Evolutionary conservation across 345 rosid species (phyloP), one percentile per base, ranked within the genome.

Genomic region (Gossypium sturtianum): DNA sequence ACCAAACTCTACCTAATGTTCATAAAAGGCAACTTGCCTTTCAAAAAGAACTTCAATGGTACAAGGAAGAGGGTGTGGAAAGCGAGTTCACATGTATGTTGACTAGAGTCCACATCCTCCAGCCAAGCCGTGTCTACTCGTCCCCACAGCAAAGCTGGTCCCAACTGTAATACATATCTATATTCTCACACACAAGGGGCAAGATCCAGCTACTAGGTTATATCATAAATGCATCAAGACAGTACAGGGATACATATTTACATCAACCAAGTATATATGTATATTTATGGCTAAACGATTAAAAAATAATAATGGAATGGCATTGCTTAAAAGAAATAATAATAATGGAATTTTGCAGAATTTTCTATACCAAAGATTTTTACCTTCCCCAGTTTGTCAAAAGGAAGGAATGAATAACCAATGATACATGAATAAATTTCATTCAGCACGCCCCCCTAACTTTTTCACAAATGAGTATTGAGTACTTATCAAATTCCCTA

Each of bases 381-480:
- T 75, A 41, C 57, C 77, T 78, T 70, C 79, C 79, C 79, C 7
- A 66, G 51, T 76, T 34, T 65, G 38, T 70, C 41, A 65, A 29
- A 66, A 81, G 75, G 74, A 67, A 56, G 19, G 22, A 57, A 68
- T 20, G 41, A 72, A 71, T 73, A 53, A 61, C 60, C 62, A 66
- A 20, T 57, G 61, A 57, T 57, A 80, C 81, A 79, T 34, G 16
- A 80, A 76, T 71, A 60, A 78, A 78, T 80, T 79, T 67, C 84
- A 69, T 78, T 74, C 75, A 71, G 64, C 77, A 59, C 71, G 70
- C 77, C 2, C 25, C 13, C 63, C 38, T 59, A 59, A 27, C 17
- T 58, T 22, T 2, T 57, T 4, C 38, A 12, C 38, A 59, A 59
- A 23, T 23, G 63, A 23, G 63, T 23, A 59, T 53, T 9, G 20